Evolutionary conservation across 176 grass and related monocot species (phyloP).

Genomic region (Hyparrhenia diplandra): DNA sequence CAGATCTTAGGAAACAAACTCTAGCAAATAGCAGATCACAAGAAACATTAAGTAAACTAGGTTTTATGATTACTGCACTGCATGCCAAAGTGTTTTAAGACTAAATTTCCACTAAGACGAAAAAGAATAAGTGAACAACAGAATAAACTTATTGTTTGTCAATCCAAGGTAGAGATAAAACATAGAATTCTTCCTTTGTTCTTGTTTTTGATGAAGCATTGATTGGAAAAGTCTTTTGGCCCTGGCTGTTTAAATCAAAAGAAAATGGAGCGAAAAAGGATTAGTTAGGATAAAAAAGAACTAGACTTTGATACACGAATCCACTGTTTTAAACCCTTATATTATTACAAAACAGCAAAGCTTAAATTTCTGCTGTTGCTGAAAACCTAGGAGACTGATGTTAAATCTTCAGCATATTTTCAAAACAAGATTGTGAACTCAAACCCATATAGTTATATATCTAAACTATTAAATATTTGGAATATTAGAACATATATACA

Average conservation of each 20-base stretch:
- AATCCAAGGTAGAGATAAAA: conserved; percentile 61
- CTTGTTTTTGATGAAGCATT: conserved; percentile 72
- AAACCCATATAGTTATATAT: background rate
- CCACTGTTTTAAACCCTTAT: background rate
- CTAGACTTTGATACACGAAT: background rate
- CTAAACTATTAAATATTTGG: too few relatives aligned
- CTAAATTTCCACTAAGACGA: background rate
- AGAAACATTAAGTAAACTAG: background rate
- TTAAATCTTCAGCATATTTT: background rate
- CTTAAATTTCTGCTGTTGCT: background rate
- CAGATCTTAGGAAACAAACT: background rate
- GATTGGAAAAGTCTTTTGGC: conserved; percentile 48
- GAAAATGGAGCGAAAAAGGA: background rate
- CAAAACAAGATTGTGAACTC: background rate
- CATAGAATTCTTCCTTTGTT: conserved; percentile 38
- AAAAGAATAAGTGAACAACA: background rate
- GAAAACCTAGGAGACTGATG: background rate
- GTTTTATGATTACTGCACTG: background rate
- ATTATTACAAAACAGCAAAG: background rate
- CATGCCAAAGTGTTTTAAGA: background rate
- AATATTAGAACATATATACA: background rate
- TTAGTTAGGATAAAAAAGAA: conserved; percentile 4
- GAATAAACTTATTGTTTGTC: conserved; percentile 35
- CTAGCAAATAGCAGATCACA: background rate
- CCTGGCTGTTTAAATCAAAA: conserved; percentile 38